A percentile compares a stretch with the other conserved stretches of the same genome.
These are phyloP conservation scores for Phytopythium kandeliae DNA, from an alignment of 352 stramenopile genomes.

Conservation along the genomic window DNA sequence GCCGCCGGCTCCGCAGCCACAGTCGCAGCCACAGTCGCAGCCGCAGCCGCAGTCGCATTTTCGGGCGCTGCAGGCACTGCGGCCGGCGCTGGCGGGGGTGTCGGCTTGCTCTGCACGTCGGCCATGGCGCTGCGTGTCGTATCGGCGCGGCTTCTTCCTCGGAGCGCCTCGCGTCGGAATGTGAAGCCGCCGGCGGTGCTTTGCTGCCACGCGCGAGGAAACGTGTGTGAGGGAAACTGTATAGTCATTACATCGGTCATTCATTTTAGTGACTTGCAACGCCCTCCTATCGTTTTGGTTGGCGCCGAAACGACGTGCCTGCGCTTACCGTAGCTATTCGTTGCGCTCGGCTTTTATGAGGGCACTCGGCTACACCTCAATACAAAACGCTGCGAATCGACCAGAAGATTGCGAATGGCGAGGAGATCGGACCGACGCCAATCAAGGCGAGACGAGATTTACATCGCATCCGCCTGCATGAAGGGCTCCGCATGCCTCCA, in stretches of 20 bases:
- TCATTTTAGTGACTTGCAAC: neutral
- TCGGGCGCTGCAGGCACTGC: no score
- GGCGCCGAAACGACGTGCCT: slow-evolving; percentile 5
- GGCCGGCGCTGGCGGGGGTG: slow-evolving; percentile 12
- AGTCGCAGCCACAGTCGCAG: slow-evolving; percentile 8
- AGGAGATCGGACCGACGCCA: neutral
- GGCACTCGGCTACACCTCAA: neutral
- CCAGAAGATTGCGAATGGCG: neutral
- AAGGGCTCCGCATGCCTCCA: neutral
- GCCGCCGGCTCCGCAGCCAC: slow-evolving; percentile 10
- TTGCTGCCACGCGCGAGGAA: neutral
- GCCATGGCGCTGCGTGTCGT: neutral
- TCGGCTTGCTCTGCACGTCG: neutral
- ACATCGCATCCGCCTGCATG: neutral
- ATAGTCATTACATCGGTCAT: neutral
- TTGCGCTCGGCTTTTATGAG: neutral
- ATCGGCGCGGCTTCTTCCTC: neutral
- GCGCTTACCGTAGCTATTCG: neutral
- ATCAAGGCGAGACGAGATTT: neutral
- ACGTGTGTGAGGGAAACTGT: neutral
- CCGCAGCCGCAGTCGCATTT: slow-evolving; percentile 10
- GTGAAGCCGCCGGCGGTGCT: neutral
- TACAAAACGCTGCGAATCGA: no score
- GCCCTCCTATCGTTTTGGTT: slow-evolving; percentile 1
- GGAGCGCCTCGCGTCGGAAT: neutral